Evolutionary conservation across 805 yeast species (phyloP).

Genomic region (Yamadazyma tumulicola): DNA sequence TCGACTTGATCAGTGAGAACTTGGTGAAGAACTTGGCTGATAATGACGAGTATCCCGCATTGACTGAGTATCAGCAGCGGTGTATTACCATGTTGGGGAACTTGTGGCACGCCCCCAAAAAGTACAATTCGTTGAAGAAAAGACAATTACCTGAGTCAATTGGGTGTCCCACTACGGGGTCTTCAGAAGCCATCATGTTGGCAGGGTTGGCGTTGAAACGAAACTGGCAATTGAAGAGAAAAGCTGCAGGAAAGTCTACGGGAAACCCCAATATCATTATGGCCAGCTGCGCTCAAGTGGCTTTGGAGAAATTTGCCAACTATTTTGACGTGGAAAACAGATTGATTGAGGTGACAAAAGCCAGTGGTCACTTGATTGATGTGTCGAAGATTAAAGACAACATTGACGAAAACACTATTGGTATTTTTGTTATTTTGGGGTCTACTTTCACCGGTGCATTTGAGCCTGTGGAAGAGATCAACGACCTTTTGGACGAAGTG

Average conservation of each 20-base stretch:
- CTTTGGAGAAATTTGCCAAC: constrained; percentile 89
- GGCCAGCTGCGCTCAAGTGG: constrained; percentile 94
- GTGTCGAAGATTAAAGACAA: constrained; percentile 53
- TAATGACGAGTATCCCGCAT: constrained; percentile 87
- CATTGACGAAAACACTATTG: constrained; percentile 90
- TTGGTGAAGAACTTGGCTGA: constrained; percentile 87
- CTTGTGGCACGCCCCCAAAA: constrained; percentile 71
- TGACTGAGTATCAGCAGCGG: constrained; percentile 74
- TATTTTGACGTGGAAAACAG: constrained; percentile 90
- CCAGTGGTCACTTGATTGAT: constrained; percentile 65
- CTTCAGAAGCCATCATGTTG: constrained; percentile 89
- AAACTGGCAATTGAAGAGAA: constrained; percentile 72
- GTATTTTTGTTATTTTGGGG: constrained; percentile 83
- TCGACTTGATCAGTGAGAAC: constrained; percentile 60
- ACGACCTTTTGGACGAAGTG: constrained; percentile 63
- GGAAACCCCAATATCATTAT: constrained; percentile 79
- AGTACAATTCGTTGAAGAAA: constrained; percentile 19
- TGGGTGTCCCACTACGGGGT: constrained; percentile 92
- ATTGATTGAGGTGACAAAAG: constrained; percentile 60
- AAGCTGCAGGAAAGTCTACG: constrained; percentile 54
- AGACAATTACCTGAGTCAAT: constrained; percentile 43
- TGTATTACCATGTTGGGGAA: constrained; percentile 77
- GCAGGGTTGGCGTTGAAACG: constrained; percentile 94
- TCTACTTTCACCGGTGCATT: constrained; percentile 93
- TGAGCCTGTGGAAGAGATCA: constrained; percentile 66